Conservation (phyloP, 1,284 basidiomycete genomes). For the Amylostereum chailletii region DNA sequence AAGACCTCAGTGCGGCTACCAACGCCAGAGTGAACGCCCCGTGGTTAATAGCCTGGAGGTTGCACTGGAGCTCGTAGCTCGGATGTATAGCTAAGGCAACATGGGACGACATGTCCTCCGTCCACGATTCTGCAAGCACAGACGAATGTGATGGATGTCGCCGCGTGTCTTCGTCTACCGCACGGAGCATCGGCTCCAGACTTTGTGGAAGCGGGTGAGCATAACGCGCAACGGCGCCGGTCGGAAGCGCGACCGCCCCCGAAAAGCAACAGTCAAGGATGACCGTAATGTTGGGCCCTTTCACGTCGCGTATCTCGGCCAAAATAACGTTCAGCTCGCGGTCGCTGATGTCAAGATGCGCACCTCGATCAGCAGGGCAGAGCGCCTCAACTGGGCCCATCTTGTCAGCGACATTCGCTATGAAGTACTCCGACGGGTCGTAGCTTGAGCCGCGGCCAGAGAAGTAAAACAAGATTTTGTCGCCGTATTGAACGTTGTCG, state of each 20-base stretch:
- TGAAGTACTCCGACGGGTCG: not conserved
- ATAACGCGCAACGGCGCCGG: not conserved
- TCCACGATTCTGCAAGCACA: too few relatives aligned
- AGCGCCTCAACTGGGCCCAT: constrained; percentile 3
- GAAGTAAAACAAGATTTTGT: constrained; percentile 11
- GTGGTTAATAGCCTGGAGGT: too few relatives aligned
- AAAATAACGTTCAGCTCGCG: not conserved
- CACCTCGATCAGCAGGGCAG: not conserved
- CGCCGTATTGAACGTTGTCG: constrained; percentile 6
- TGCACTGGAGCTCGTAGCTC: too few relatives aligned
- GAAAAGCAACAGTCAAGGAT: not conserved
- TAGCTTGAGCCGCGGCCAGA: constrained; percentile 11
- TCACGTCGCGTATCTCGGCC: not conserved
- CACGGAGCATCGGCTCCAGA: too few relatives aligned
- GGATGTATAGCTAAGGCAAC: too few relatives aligned
- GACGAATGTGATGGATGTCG: too few relatives aligned
- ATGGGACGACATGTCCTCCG: too few relatives aligned
- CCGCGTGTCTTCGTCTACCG: too few relatives aligned
- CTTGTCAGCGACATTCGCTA: not conserved
- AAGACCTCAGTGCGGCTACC: too few relatives aligned
- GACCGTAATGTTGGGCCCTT: constrained; percentile 1
- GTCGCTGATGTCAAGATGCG: constrained; percentile 1
- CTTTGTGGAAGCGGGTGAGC: too few relatives aligned
- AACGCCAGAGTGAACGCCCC: too few relatives aligned
- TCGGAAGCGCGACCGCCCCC: not conserved